Conservation (phyloP, 768 basidiomycete genomes). For the Hemileccinum impolitum region DNA sequence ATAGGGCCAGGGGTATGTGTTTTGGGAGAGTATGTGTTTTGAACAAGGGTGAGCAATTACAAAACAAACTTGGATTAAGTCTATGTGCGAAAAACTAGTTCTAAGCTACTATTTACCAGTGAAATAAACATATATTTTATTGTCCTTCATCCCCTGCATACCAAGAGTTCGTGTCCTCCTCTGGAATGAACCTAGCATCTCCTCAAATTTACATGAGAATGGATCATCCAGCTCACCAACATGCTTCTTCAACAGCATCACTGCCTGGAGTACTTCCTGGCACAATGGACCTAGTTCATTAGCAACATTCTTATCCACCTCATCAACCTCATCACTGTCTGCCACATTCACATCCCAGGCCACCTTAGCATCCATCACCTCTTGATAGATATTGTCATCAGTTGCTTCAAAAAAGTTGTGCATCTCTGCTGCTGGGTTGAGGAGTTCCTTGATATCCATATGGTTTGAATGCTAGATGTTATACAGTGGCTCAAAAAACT, state of each 20-base stretch:
- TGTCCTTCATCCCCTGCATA: neutral
- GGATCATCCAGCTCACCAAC: neutral
- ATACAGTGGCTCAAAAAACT: too few species aligned
- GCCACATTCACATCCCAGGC: neutral
- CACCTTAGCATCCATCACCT: neutral
- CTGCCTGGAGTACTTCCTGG: neutral
- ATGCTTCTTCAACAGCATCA: neutral
- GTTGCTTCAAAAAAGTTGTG: slow-evolving; percentile 4
- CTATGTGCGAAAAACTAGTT: too few species aligned
- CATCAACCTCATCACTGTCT: neutral
- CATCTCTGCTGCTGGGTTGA: neutral
- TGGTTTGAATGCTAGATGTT: neutral
- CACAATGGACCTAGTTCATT: neutral
- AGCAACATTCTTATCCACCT: too few species aligned
- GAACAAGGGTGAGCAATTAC: too few species aligned
- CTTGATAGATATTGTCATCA: neutral
- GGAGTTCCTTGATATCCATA: neutral
- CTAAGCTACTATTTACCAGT: neutral
- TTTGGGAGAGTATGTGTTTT: too few species aligned
- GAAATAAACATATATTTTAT: neutral
- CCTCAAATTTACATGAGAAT: neutral
- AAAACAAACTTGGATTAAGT: too few species aligned
- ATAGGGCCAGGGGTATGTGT: too few species aligned
- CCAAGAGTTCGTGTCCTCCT: neutral
- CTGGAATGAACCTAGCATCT: too few species aligned